Conservation (phyloP, 495 filamentous ascomycete species). For the Aspergillus indologenus region DNA sequence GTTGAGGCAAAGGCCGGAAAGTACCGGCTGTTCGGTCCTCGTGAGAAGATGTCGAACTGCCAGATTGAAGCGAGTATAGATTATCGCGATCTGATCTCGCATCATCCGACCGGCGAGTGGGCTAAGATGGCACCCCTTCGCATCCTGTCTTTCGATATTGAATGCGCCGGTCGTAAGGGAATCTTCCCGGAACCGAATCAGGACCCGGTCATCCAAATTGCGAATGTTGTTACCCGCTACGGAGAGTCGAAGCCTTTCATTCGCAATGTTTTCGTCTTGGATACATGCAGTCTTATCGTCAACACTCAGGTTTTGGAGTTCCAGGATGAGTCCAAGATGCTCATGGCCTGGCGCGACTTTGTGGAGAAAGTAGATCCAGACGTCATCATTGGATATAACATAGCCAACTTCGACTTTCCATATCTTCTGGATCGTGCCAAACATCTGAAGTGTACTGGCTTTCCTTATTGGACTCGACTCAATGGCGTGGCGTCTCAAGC, state of each 20-base stretch:
- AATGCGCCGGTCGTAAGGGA: constrained; percentile 95
- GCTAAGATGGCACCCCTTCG: constrained; percentile 96
- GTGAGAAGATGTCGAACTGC: constrained; percentile 77
- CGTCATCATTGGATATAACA: constrained; percentile 98
- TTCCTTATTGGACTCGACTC: constrained; percentile 83
- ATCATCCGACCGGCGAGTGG: constrained; percentile 91
- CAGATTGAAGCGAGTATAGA: constrained; percentile 88
- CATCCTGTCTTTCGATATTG: constrained; percentile 95
- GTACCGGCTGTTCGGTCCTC: constrained; percentile 61
- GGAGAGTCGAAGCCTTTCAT: constrained; percentile 95
- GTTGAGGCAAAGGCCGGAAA: constrained; percentile 75
- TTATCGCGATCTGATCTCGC: constrained; percentile 80
- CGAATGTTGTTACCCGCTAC: constrained; percentile 93
- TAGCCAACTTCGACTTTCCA: constrained; percentile 97
- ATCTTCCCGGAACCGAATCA: constrained; percentile 90
- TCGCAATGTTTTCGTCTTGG: constrained; percentile 91
- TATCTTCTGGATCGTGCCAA: constrained; percentile 90
- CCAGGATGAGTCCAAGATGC: constrained; percentile 76
- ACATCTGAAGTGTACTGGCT: constrained; percentile 69
- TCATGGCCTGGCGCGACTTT: constrained; percentile 85
- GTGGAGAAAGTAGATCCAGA: constrained; percentile 90
- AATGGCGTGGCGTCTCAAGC: constrained; percentile 59
- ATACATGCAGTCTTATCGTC: constrained; percentile 86
- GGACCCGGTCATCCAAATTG: constrained; percentile 97
- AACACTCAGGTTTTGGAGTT: constrained; percentile 91